Evolutionary conservation across 2,329 filamentous ascomycete genomes (phyloP), one percentile per base, ranked within the genome.

Genomic region (Grosmannia serpens): DNA sequence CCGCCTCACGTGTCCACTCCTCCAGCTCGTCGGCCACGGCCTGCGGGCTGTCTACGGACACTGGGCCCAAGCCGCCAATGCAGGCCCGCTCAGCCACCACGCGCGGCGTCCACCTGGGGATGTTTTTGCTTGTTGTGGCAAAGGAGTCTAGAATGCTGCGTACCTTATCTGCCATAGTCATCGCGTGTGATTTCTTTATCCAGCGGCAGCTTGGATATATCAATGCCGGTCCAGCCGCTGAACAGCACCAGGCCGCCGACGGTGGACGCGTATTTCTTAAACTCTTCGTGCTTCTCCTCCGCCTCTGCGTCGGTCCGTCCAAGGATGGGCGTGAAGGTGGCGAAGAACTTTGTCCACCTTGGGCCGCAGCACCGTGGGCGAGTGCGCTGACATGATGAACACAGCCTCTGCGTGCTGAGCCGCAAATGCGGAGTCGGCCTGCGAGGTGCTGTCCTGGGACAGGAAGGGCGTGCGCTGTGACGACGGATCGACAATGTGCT

Each of bases 21-120:
- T 89, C 83, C 58, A 90, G 74, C 50, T 79, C 77, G 66, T 89
- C 85, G 0, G 84, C 86, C 1, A 89, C 84, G 62, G 82, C 79
- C n/a, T 75, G 69, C 0, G 86, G 74, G 0, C 84, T 88, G 0
- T 86, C 86, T 0, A 89, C 82, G 2, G 83, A 44, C 38, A 63
- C 59, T 9, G 63, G 61, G 2, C 63, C 62, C 1, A 65, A 55
- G 6, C 62, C 62, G 44, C 64, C 64, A 46, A 66, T 62, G 55
- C 33, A 33, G 26, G 56, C 56, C 3, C 29, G 49, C 35, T 57
- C 56, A 2, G 56, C 63, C 15, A 64, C 13, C 4, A 46, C 35
- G n/a, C 59, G 55, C 56, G 35, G 63, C 55, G 50, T 63, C 60
- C 56, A 63, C 9, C 9, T 11, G 56, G 27, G 63, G 11, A 56